These are phyloP conservation scores for Rhinocladiella mackenziei DNA, from an alignment of 2,329 filamentous ascomycete species.

Conservation along the genomic window DNA sequence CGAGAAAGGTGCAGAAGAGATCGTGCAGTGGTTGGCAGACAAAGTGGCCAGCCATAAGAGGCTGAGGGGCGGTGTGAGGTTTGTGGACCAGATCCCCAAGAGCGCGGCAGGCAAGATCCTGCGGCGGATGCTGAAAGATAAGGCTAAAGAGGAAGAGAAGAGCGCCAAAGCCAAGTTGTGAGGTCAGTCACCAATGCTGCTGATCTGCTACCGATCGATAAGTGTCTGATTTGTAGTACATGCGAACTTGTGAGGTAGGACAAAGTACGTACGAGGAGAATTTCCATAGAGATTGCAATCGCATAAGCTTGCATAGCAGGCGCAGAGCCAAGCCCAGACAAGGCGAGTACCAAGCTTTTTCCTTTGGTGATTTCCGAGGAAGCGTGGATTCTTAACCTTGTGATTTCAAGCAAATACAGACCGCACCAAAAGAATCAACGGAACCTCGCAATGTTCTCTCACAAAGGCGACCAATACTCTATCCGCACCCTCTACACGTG, in stretches of 20 bases:
- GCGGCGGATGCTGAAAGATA: constrained; percentile 43
- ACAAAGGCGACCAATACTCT: too few species aligned
- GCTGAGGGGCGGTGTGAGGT: constrained; percentile 38
- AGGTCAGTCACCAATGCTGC: neutral
- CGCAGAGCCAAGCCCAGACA: constrained; percentile 3
- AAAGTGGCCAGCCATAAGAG: constrained; percentile 36
- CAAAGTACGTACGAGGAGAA: neutral
- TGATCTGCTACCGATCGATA: neutral
- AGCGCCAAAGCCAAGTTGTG: constrained; percentile 41
- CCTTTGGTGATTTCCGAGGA: too few species aligned
- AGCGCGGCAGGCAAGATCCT: constrained; percentile 47
- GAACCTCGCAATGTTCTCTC: too few species aligned
- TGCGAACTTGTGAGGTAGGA: neutral
- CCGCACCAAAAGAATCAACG: too few species aligned
- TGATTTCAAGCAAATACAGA: too few species aligned
- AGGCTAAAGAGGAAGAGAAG: constrained; percentile 39
- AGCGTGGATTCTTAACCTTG: too few species aligned
- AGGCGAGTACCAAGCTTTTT: constrained; percentile 17
- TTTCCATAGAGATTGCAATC: neutral
- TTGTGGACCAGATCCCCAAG: constrained; percentile 32
- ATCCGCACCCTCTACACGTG: too few species aligned
- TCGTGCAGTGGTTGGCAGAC: constrained; percentile 33
- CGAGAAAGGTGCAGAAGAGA: constrained; percentile 33
- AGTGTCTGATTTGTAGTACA: neutral
- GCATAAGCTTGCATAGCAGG: too few species aligned